phyloP scores from a whole-genome alignment of 1,139 yeast species.

The Diutina siamensis region DNA sequence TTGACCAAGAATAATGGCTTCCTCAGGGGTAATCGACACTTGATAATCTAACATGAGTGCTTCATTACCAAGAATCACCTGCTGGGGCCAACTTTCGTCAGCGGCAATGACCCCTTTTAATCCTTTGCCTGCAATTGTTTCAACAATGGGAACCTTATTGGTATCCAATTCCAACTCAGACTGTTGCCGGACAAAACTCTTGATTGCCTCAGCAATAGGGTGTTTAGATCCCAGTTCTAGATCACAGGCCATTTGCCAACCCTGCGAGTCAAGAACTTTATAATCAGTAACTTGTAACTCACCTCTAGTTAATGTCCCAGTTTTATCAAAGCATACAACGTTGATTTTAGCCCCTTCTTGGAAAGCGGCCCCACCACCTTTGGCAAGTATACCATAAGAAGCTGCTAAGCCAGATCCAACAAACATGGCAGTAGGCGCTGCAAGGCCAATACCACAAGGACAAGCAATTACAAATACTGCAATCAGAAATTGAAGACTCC shows the following conservation, averaged over 20 bases:
- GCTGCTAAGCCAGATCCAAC: slow-evolving; percentile 39
- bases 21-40: slow-evolving; percentile 16
- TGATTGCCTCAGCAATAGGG: slow-evolving; percentile 55
- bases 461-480: slow-evolving; percentile 59
- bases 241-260: slow-evolving; percentile 42
- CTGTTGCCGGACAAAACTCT: slow-evolving; percentile 22
- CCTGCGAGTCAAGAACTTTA: slow-evolving; percentile 14
- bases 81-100: slow-evolving; percentile 11
- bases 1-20: slow-evolving; percentile 19
- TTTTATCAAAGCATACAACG: slow-evolving; percentile 66
- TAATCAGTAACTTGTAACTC: slow-evolving; percentile 46
- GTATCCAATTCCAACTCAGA: slow-evolving; percentile 10
- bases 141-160: slow-evolving; percentile 36
- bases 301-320: slow-evolving; percentile 69
- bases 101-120: slow-evolving; percentile 29
- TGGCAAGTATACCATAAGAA: slow-evolving; percentile 56
- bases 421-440: slow-evolving; percentile 38
- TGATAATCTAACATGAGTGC: slow-evolving; percentile 35
- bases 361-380: slow-evolving; percentile 77
- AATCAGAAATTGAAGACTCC: slow-evolving; percentile 70
- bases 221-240: slow-evolving; percentile 59
- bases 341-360: slow-evolving; percentile 61
- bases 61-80: slow-evolving; percentile 59
- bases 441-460: slow-evolving; percentile 38
- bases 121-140: slow-evolving; percentile 50